Conservation (phyloP, 73 alveolate genomes). For the Urostyla sp. region DNA sequence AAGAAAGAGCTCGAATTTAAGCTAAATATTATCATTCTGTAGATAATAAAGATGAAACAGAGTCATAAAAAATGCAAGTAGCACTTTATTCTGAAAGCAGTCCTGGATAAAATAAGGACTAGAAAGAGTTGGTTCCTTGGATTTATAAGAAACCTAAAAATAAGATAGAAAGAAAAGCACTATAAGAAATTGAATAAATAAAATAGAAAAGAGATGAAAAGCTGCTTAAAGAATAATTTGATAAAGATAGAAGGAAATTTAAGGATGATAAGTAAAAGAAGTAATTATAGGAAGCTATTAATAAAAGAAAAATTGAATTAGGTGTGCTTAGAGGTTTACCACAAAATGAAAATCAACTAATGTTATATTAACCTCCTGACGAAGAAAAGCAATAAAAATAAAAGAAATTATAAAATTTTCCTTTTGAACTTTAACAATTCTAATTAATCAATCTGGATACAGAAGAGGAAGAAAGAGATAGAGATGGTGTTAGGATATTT, state of each 20-base stretch:
- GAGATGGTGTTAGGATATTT: slow-evolving; percentile 58
- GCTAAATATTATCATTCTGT: slow-evolving; percentile 36
- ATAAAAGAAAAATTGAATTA: slow-evolving; percentile 60
- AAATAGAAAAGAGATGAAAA: slow-evolving; percentile 55
- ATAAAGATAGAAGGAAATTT: slow-evolving; percentile 44
- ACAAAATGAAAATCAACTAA: background rate
- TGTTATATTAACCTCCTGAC: slow-evolving; percentile 17
- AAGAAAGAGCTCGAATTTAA: slow-evolving; percentile 32
- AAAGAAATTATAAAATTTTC: too few species aligned
- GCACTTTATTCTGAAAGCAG: slow-evolving; percentile 20
- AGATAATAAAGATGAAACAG: slow-evolving; percentile 27
- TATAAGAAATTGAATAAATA: slow-evolving; percentile 54
- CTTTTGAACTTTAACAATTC: slow-evolving; percentile 13
- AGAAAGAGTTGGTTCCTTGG: slow-evolving; percentile 50
- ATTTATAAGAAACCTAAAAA: slow-evolving; percentile 44
- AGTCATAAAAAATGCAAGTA: background rate
- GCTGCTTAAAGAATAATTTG: slow-evolving; percentile 19
- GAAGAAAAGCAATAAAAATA: slow-evolving; percentile 41
- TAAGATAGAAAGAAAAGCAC: slow-evolving; percentile 53
- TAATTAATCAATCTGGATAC: slow-evolving; percentile 57
- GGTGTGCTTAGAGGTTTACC: slow-evolving; percentile 41
- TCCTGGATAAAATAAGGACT: slow-evolving; percentile 19
- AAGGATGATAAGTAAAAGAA: slow-evolving; percentile 48
- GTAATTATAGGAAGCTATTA: slow-evolving; percentile 27
- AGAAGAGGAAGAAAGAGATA: slow-evolving; percentile 72